Conservation (phyloP, 2,329 filamentous ascomycete species). For the Pseudogymnoascus sp. region DNA sequence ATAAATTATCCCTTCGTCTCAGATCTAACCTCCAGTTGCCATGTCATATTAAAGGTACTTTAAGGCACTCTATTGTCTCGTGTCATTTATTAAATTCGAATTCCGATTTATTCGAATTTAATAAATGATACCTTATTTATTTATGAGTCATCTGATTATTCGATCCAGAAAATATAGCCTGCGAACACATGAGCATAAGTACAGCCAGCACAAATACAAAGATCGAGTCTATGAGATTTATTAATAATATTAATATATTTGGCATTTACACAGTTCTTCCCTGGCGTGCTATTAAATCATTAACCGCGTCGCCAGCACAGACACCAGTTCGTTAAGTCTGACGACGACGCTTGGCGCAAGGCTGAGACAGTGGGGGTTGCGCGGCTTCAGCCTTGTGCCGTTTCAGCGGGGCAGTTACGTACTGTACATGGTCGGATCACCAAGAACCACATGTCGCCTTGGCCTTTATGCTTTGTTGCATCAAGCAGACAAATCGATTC, state of each 20-base stretch:
- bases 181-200: not conserved
- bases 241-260: not conserved
- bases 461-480: constrained; percentile 5
- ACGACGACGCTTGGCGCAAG: constrained; percentile 3
- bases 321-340: not conserved
- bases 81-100: too few relatives aligned
- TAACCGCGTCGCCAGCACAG: not conserved
- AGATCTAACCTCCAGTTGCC: not conserved
- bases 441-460: not conserved
- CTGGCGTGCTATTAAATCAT: not conserved
- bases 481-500: not conserved
- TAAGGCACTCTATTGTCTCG: not conserved
- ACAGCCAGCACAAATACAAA: not conserved
- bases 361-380: not conserved
- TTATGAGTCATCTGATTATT: not conserved
- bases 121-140: not conserved
- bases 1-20: not conserved
- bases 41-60: not conserved
- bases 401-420: constrained; percentile 2
- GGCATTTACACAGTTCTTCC: not conserved
- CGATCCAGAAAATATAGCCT: not conserved
- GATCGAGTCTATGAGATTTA: not conserved
- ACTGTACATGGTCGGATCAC: not conserved
- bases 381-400: not conserved
- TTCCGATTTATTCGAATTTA: not conserved